Conservation (phyloP, 306 rosid species). For the Vigna angularis region DNA sequence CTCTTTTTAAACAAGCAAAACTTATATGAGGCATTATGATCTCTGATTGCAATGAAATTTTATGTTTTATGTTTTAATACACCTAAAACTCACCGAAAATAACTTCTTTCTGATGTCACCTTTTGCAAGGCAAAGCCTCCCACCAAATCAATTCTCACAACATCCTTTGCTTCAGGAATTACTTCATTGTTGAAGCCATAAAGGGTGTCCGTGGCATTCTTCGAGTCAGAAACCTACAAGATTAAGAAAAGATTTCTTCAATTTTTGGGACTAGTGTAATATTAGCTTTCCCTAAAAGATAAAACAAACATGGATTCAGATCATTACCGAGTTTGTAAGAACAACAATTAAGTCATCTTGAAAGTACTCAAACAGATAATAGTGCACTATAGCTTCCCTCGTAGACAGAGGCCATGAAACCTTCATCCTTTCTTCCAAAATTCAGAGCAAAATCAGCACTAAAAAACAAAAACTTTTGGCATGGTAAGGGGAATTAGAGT, state of each 20-base stretch:
- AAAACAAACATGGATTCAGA: background rate
- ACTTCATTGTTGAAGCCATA: constrained; percentile 54
- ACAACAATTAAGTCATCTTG: constrained; percentile 78
- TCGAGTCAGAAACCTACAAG: constrained; percentile 64
- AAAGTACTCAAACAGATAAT: constrained; percentile 73
- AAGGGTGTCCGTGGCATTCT: constrained; percentile 44
- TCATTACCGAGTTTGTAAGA: constrained; percentile 72
- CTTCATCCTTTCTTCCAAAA: constrained; percentile 91
- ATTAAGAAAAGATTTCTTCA: constrained; percentile 27
- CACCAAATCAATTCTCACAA: constrained; percentile 71
- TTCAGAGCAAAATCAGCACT: constrained; percentile 52
- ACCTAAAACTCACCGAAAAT: constrained; percentile 73
- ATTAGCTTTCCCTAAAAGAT: background rate
- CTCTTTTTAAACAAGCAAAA: constrained; percentile 7
- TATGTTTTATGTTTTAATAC: background rate
- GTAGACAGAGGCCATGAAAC: constrained; percentile 83
- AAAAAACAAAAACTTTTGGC: constrained; percentile 23
- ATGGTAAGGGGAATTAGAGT: background rate
- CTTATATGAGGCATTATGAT: background rate
- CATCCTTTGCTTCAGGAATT: constrained; percentile 70
- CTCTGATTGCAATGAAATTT: background rate
- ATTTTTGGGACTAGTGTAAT: constrained; percentile 28
- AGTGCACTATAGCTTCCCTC: constrained; percentile 82
- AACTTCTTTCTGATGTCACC: constrained; percentile 74
- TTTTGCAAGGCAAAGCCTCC: constrained; percentile 91